Evolutionary conservation across 192 early-diverging fungal species (phyloP).

Genomic region (Backusella parvicylindrica): DNA sequence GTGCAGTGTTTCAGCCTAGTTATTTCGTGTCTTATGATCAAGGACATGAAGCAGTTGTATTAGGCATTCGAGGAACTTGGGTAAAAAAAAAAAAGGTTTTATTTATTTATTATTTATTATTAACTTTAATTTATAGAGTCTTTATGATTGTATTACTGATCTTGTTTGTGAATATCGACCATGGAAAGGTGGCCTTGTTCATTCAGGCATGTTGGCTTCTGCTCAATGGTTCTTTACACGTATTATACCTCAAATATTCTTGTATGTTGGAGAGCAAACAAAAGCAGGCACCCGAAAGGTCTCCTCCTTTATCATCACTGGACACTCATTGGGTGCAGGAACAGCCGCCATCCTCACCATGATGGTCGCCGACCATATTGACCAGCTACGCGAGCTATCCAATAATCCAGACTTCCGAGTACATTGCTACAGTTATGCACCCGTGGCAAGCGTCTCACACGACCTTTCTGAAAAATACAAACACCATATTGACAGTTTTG

Average conservation of each 20-base stretch:
- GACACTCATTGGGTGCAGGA: slow-evolving; percentile 65
- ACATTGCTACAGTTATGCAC: slow-evolving; percentile 50
- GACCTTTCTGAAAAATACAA: slow-evolving; percentile 51
- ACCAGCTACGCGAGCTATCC: slow-evolving; percentile 33
- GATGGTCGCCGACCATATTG: slow-evolving; percentile 53
- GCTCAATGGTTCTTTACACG: slow-evolving; percentile 65
- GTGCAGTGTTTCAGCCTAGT: slow-evolving; percentile 64
- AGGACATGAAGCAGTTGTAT: slow-evolving; percentile 55
- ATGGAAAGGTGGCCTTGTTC: slow-evolving; percentile 77
- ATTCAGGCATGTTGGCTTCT: slow-evolving; percentile 70
- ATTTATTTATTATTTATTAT: not conserved
- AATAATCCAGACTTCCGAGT: slow-evolving; percentile 42
- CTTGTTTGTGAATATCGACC: slow-evolving; percentile 75
- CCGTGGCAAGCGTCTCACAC: slow-evolving; percentile 51
- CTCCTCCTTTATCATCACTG: slow-evolving; percentile 52
- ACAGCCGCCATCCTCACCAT: slow-evolving; percentile 65
- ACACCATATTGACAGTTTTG: slow-evolving; percentile 58
- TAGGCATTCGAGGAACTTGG: slow-evolving; percentile 74
- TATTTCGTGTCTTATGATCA: slow-evolving; percentile 72
- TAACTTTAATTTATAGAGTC: slow-evolving; percentile 42
- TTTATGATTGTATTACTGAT: slow-evolving; percentile 73
- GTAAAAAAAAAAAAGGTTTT: slow-evolving; percentile 17
- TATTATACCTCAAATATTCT: slow-evolving; percentile 56
- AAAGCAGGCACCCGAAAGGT: slow-evolving; percentile 33
- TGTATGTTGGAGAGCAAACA: slow-evolving; percentile 33